phyloP scores from a whole-genome alignment of 2,329 filamentous ascomycete species.

The Grosmannia penicillata region DNA sequence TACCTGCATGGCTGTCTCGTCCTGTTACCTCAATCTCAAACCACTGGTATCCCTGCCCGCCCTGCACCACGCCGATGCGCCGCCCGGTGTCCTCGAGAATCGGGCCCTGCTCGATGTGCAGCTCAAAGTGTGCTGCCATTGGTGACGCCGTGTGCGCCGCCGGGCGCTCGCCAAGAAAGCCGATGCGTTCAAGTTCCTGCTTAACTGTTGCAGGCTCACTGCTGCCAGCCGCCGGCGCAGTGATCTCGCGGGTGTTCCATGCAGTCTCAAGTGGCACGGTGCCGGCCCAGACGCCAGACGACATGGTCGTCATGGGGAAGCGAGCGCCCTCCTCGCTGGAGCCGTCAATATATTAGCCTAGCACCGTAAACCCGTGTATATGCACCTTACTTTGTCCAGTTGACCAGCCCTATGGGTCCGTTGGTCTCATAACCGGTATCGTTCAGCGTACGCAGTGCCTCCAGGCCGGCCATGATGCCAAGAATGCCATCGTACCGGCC shows the following conservation, averaged over 20 bases:
- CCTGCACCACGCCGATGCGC: conserved; percentile 55
- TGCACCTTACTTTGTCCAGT: conserved; percentile 63
- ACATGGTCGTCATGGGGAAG: conserved; percentile 60
- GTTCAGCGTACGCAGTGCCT: conserved; percentile 52
- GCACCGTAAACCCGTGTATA: too few relatives aligned
- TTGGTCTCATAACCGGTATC: conserved; percentile 55
- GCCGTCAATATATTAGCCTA: too few relatives aligned
- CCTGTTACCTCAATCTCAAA: conserved; percentile 51
- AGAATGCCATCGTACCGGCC: conserved; percentile 67
- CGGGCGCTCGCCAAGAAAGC: conserved; percentile 47
- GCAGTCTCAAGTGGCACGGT: conserved; percentile 45
- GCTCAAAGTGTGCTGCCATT: conserved; percentile 65
- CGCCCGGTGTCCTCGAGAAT: conserved; percentile 49
- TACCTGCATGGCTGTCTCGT: conserved; percentile 58
- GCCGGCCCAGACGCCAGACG: conserved; percentile 64
- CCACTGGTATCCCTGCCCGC: conserved; percentile 65
- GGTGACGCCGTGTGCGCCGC: conserved; percentile 44
- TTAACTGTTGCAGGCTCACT: conserved; percentile 48
- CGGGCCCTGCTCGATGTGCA: conserved; percentile 76
- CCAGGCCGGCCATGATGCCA: conserved; percentile 57
- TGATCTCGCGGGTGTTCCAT: conserved; percentile 46
- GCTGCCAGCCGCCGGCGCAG: conserved; percentile 10
- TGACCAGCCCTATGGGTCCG: conserved; percentile 59
- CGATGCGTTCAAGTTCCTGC: conserved; percentile 53
- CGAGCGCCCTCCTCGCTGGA: conserved; percentile 68